phyloP scores from a whole-genome alignment of 2,329 filamentous ascomycete species.

The Botrytis squamosa region DNA sequence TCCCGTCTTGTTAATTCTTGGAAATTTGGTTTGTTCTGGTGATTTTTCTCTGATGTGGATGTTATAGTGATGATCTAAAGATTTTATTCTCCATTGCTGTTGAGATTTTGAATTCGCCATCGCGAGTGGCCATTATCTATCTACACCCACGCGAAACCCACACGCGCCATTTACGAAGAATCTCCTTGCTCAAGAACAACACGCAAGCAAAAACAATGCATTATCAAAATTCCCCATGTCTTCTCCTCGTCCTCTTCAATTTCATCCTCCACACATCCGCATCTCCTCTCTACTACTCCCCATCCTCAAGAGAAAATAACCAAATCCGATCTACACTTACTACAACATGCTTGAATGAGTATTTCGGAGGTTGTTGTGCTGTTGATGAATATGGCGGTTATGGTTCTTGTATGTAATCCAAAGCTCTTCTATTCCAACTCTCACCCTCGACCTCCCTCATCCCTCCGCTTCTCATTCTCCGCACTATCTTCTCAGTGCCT shows the following conservation, averaged over 20 bases:
- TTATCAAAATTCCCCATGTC: neutral
- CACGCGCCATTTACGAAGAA: neutral
- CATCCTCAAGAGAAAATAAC: neutral
- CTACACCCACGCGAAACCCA: neutral
- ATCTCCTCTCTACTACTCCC: neutral
- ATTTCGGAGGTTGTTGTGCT: conserved; percentile 14
- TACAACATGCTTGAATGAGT: conserved; percentile 21
- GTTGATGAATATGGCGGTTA: neutral
- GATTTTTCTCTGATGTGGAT: neutral
- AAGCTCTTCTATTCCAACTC: neutral
- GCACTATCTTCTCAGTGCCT: too few species aligned
- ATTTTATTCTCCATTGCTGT: neutral
- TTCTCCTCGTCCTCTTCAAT: neutral
- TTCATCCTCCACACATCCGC: neutral
- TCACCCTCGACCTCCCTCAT: too few species aligned
- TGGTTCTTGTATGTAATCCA: neutral
- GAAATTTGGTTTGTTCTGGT: neutral
- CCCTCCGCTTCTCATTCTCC: too few species aligned
- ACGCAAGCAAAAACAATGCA: neutral
- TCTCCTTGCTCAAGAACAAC: neutral
- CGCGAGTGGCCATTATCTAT: neutral
- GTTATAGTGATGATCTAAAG: neutral
- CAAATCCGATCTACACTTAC: conserved; percentile 1
- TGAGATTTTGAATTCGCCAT: neutral
- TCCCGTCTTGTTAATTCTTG: neutral